Evolutionary conservation across 1,284 basidiomycete species (phyloP).

Genomic region (Sphaerobolus stellatus): DNA sequence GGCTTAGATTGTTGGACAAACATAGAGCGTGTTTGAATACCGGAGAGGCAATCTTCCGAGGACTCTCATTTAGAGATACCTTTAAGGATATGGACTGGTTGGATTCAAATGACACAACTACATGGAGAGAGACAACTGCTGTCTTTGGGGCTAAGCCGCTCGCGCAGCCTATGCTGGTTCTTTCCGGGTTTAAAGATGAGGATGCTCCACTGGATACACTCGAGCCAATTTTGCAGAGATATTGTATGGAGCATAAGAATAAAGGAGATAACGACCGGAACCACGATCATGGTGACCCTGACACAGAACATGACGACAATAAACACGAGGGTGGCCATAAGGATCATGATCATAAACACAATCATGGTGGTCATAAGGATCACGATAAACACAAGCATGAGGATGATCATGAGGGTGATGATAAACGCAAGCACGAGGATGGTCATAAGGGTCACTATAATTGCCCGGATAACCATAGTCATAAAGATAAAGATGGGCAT

Average conservation of each 20-base stretch:
- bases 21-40: constrained; percentile 3
- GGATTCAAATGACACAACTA: background rate
- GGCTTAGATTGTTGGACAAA: too few species aligned
- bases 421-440: too few species aligned
- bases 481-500: too few species aligned
- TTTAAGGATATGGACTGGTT: constrained; percentile 8
- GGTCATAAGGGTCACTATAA: too few species aligned
- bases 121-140: constrained; percentile 3
- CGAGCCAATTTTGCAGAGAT: constrained; percentile 4
- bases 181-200: constrained; percentile 5
- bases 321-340: too few species aligned
- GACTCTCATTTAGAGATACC: constrained; percentile 5
- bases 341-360: too few species aligned
- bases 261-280: too few species aligned
- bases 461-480: background rate
- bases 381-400: too few species aligned
- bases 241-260: constrained; percentile 2
- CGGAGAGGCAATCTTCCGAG: constrained; percentile 1
- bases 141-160: constrained; percentile 3
- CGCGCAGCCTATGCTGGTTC: constrained; percentile 6
- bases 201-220: background rate
- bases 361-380: too few species aligned
- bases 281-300: too few species aligned
- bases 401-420: too few species aligned
- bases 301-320: too few species aligned